phyloP scores from a whole-genome alignment of 352 stramenopile species.

The Thalassiosira mediterranea region DNA sequence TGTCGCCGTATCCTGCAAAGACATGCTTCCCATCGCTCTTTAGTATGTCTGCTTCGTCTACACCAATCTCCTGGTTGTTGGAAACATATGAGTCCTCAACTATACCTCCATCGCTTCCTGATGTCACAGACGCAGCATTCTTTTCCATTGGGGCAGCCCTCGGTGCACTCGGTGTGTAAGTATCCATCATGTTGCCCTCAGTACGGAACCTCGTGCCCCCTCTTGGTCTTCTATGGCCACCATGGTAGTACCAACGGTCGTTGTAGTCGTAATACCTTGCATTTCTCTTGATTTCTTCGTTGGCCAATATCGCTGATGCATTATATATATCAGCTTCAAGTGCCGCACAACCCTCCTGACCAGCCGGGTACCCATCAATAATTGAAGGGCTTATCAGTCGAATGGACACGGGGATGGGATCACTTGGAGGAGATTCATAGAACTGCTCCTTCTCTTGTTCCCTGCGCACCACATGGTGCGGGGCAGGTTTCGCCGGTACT shows the following conservation, averaged over 20 bases:
- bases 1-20: slow-evolving; percentile 50
- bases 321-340: slow-evolving; percentile 22
- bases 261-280: no score
- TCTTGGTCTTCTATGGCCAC: no score
- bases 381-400: slow-evolving; percentile 7
- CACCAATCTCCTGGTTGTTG: slow-evolving; percentile 64
- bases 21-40: slow-evolving; percentile 58
- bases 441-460: neutral
- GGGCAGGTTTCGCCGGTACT: neutral
- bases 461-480: no score
- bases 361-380: slow-evolving; percentile 12
- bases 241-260: no score
- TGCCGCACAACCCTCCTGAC: slow-evolving; percentile 5
- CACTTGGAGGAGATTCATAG: slow-evolving; percentile 1
- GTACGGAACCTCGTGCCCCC: no score
- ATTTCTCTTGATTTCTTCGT: slow-evolving; percentile 14
- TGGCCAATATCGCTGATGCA: slow-evolving; percentile 14
- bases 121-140: no score
- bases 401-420: slow-evolving; percentile 14
- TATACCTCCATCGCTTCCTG: no score
- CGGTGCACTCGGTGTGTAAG: no score
- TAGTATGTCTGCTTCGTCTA: slow-evolving; percentile 55
- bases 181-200: neutral
- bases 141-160: no score
- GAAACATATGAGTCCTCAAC: slow-evolving; percentile 33